Conservation (phyloP, 352 stramenopile genomes). For the Saprolegnia diclina region DNA sequence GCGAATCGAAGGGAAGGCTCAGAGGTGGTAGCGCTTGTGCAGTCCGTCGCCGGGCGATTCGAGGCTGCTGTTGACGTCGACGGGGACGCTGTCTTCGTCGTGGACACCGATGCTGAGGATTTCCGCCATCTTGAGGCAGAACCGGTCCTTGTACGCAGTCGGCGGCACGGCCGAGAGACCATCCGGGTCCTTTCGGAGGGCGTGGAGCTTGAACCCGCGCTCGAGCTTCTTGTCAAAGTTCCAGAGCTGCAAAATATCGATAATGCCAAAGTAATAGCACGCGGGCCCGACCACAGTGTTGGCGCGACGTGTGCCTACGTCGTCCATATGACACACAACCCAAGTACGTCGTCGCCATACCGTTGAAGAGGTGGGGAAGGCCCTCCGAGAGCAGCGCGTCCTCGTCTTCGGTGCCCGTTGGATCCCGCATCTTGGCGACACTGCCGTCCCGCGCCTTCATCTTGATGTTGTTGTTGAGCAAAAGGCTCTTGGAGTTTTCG, state of each 20-base stretch:
- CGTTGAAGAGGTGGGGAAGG: neutral
- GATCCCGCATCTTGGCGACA: constrained; percentile 31
- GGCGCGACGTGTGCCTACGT: constrained; percentile 61
- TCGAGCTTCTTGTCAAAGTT: constrained; percentile 89
- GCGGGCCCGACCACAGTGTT: constrained; percentile 84
- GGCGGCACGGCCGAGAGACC: constrained; percentile 76
- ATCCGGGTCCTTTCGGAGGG: constrained; percentile 69
- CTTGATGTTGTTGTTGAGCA: constrained; percentile 28
- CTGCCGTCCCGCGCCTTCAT: neutral
- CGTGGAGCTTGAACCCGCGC: constrained; percentile 81
- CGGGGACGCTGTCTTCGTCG: constrained; percentile 36
- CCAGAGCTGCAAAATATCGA: constrained; percentile 86
- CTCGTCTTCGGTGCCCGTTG: constrained; percentile 29
- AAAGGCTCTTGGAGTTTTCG: constrained; percentile 34
- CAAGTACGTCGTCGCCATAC: constrained; percentile 28
- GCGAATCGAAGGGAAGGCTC: no score
- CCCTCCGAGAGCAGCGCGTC: constrained; percentile 20
- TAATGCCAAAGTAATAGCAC: constrained; percentile 85
- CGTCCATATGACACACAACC: no score
- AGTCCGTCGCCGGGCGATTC: neutral
- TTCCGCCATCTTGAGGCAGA: constrained; percentile 84
- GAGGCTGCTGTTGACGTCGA: neutral
- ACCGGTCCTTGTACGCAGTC: constrained; percentile 81
- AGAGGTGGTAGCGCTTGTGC: constrained; percentile 8
- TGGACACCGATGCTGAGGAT: constrained; percentile 67